These are phyloP conservation scores for Calocybe gangraenosa DNA, from an alignment of 768 basidiomycete species.

Conservation along the genomic window DNA sequence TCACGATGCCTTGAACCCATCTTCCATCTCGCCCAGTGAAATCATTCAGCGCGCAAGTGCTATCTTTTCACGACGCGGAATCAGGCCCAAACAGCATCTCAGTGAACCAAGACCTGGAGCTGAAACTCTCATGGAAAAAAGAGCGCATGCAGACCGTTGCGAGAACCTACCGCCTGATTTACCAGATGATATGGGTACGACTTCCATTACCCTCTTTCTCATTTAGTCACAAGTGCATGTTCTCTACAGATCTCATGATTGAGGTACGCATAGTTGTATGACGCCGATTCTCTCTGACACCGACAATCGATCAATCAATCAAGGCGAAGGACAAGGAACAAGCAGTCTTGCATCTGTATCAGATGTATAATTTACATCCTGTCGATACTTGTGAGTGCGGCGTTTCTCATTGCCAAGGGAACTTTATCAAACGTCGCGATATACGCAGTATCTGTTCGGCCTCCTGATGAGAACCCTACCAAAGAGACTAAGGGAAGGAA, in stretches of 20 bases:
- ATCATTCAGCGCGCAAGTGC: slow-evolving; percentile 75
- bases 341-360: slow-evolving; percentile 81
- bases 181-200: slow-evolving; percentile 63
- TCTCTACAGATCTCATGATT: slow-evolving; percentile 72
- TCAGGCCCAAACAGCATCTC: slow-evolving; percentile 88
- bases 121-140: slow-evolving; percentile 73
- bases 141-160: slow-evolving; percentile 87
- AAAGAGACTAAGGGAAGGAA: slow-evolving; percentile 43
- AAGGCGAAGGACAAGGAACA: slow-evolving; percentile 90
- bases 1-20: slow-evolving; percentile 70
- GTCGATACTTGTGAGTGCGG: slow-evolving; percentile 57
- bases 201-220: slow-evolving; percentile 4
- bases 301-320: background rate
- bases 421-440: no score
- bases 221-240: background rate
- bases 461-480: slow-evolving; percentile 35
- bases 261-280: slow-evolving; percentile 37
- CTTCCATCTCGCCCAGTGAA: slow-evolving; percentile 50
- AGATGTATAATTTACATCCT: slow-evolving; percentile 68
- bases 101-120: slow-evolving; percentile 89
- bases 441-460: slow-evolving; percentile 37
- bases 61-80: slow-evolving; percentile 73
- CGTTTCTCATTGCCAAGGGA: slow-evolving; percentile 7
- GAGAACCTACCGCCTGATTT: slow-evolving; percentile 57
- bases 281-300: no score